Evolutionary conservation across 495 filamentous ascomycete genomes (phyloP), one percentile per base, ranked within the genome.

Genomic region (Daldinia loculata): DNA sequence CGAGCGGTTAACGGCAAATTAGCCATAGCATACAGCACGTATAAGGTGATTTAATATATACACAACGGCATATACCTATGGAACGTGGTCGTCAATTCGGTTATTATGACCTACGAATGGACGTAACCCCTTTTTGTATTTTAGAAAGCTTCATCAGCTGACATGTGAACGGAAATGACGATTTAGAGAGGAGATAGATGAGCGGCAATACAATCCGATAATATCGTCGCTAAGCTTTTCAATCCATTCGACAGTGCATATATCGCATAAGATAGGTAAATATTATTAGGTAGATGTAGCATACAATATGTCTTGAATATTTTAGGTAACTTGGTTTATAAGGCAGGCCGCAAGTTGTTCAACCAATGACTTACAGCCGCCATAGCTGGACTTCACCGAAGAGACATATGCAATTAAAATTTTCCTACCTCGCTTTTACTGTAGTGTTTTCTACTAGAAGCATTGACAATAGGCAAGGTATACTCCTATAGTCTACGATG

Each of bases 81-180:
- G 19, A 19, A 14, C 41, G 19, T 41, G 12, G 34, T 34, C 12
- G 38, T 62, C 48, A 39, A 70, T 70, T 50, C 53, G 56, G 19
- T 22, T 38, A 45, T 22, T 38, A 45, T 55, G 26, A 50, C 24
- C 24, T 63, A 52, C 17, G n/a, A 63, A 32, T 15, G 32, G 9
- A 41, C 29, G 41, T n/a, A 55, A 39, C 29, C 65, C 34, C 4
- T 36, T 36, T 36, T 36, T 14, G 3, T 36, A 14, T 36, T 4
- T 36, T 36, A 36, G 12, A 36, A 36, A 36, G 34, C 6, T 36
- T 36, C 11, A 12, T 36, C 5, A 14, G 12, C 34, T 14, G 4
- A 14, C 34, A 36, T 36, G 4, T 36, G 12, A 14, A 36, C 34
- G 12, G 11, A 36, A 14, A 36, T 36, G 12, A 9, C 41, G 15